Base-by-base conservation (phyloP, 495 filamentous ascomycete genomes). In the Tuber calosporum region DNA sequence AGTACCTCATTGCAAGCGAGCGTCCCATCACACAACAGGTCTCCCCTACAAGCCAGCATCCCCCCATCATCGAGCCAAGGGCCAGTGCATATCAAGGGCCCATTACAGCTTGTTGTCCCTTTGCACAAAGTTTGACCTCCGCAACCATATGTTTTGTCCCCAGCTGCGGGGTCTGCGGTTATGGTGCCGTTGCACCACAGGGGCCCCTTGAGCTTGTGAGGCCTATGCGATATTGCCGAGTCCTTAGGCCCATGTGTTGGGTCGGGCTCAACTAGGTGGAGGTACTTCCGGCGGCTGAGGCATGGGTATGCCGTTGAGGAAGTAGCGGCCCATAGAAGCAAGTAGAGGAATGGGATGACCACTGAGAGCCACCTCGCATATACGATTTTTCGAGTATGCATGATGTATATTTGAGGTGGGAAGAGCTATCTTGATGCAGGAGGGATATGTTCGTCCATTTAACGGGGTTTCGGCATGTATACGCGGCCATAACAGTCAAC, bases 51-150 rank as follows among this genome's bases (percentile, higher is more conserved):
- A 68, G 58, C 68, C 42, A 77, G 69, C 5, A 45, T 71, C 37
- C 74, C 76, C 26, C 73, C 73, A 34, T 77, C 67, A 66, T 77
- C 42, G n/a, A 78, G 3, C 76, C 76, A 78, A 41, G 76, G 68
- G 36, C 48, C 67, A 26, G 58, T 78, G 42, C 76, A 78, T 19
- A 70, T 39, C 36, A 78, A 22, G n/a, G 76, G 66, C 17, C 48
- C 76, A 30, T 68, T 73, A 66, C 76, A 78, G 39, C 62, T 70
- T 43, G 70, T 77, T 11, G 39, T 26, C 42, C 76, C 76, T 38
- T 77, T 67, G 40, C 75, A 78, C 20, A 73, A 69, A 2, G 62
- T 45, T 8, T 48, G 36, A 30, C 70, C 67, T 62, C 73, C 75
- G 68, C 71, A 78, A 37, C 45, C 62, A 45, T 77, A 58, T 41